Base-by-base conservation (phyloP, 345 rosid genomes). In the sweet orange (Citrus sinensis) region DNA sequence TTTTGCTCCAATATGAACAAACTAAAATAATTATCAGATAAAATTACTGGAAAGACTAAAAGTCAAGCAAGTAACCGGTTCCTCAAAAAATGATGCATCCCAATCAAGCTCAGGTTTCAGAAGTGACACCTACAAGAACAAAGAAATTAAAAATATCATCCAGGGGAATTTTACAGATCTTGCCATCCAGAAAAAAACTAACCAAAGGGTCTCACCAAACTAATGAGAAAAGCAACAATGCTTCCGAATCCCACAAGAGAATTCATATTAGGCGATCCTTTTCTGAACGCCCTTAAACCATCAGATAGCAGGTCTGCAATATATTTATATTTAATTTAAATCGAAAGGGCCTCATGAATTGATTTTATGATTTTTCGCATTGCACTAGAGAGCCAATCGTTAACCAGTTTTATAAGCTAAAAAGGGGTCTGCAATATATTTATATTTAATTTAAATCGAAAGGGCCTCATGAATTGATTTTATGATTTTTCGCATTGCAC, bases 51-150 rank as follows among this genome's bases (percentile, higher is more conserved):
- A 55, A 70, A 80, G 78, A 80, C 35, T 75, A 66, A 85, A 87
- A 80, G 84, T 67, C 79, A 61, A 86, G 84, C 81, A 91, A 88
- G 75, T 88, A 89, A 95, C 99, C 92, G 98, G 99, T 80, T 95
- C 99, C 83, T 95, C 99, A 32, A 95, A 95, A 85, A 93, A 95
- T 7, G 97, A 86, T 13, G 97, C 97, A 84, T 95, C 97, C 99
- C 99, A 95, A 60, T 88, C 82, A 42, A 95, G 91, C 69, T 82
- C 97, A 64, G 98, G 98, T 81, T 89, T 91, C 70, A 95, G 84
- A 81, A 93, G 97, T 56, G 99, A 90, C 68, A 91, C 82, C 98
- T 93, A 82, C 72, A 83, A 70, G 73, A 78, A 65, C 76, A 49
- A 78, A 71, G 30, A 75, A 69, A 42, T 66, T 19, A 72, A 71